Evolutionary conservation across 768 basidiomycete genomes (phyloP).

Genomic region (Mycena olivaceomarginata): DNA sequence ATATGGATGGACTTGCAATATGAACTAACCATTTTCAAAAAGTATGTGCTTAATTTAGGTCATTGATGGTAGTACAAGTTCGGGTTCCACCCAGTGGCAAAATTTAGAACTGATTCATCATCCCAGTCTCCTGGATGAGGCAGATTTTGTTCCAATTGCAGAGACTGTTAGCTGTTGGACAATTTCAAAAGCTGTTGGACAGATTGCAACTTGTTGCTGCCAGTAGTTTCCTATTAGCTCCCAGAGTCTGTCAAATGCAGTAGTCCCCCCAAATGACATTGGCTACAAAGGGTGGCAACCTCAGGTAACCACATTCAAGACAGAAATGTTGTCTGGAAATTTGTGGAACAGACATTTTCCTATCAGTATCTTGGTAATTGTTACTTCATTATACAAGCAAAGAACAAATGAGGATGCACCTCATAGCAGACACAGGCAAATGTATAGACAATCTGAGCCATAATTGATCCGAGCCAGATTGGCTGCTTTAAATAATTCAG

Average conservation of each 20-base stretch:
- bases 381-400: background rate
- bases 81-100: background rate
- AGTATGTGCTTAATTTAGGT: background rate
- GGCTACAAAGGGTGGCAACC: conserved; percentile 1
- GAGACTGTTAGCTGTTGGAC: background rate
- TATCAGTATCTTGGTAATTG: conserved; percentile 12
- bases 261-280: background rate
- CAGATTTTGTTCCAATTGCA: conserved; percentile 25
- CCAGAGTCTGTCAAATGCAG: conserved; percentile 16
- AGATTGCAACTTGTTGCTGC: background rate
- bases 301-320: background rate
- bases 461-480: too few relatives aligned
- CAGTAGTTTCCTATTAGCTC: conserved; percentile 22
- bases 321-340: background rate
- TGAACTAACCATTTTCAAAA: too few relatives aligned
- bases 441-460: background rate
- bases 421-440: conserved; percentile 44
- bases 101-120: conserved; percentile 21
- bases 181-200: conserved; percentile 8
- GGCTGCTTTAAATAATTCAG: too few relatives aligned
- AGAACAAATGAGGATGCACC: conserved; percentile 38
- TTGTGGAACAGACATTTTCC: conserved; percentile 15
- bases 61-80: conserved; percentile 16
- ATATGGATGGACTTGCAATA: too few relatives aligned
- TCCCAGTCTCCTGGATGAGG: conserved; percentile 16